Conservation (phyloP, 345 rosid species). For the Pseudoturritis turrita region DNA sequence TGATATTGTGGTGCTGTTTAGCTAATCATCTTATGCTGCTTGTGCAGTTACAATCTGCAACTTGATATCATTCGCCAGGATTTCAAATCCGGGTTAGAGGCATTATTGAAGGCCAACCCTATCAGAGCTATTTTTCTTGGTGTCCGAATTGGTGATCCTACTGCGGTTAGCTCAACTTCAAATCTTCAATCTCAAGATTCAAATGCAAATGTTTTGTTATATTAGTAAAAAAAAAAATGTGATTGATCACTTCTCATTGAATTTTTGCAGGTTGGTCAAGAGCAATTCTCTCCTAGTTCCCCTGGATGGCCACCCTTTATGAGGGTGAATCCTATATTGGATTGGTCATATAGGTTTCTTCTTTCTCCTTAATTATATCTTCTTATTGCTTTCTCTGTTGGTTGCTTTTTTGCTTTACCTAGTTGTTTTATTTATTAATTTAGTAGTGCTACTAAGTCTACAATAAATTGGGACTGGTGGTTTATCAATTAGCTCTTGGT, state of each 20-base stretch:
- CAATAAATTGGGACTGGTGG: background rate
- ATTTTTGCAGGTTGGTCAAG: slow-evolving; percentile 78
- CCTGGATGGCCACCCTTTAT: slow-evolving; percentile 99
- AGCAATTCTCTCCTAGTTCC: slow-evolving; percentile 97
- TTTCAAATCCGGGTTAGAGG: slow-evolving; percentile 97
- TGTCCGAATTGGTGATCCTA: slow-evolving; percentile 98
- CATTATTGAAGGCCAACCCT: slow-evolving; percentile 68
- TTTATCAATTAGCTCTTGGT: slow-evolving; percentile 1
- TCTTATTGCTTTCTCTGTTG: slow-evolving; percentile 1
- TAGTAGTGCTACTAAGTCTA: background rate
- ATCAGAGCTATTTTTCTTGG: slow-evolving; percentile 96
- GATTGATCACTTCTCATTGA: background rate
- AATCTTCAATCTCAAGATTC: background rate
- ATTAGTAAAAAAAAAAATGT: background rate
- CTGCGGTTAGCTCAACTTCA: slow-evolving; percentile 65
- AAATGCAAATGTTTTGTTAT: background rate
- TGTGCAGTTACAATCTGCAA: slow-evolving; percentile 71
- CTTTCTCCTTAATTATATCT: slow-evolving; percentile 1
- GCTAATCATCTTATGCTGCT: slow-evolving; percentile 10
- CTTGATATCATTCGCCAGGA: slow-evolving; percentile 77
- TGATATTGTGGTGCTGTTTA: slow-evolving; percentile 1
- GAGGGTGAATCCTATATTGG: slow-evolving; percentile 99
- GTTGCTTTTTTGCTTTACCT: too few relatives aligned
- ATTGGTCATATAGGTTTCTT: slow-evolving; percentile 93
- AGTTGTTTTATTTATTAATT: too few relatives aligned